Base-by-base conservation (phyloP, 2,329 filamentous ascomycete genomes). In the Diaporthe citrichinensis region DNA sequence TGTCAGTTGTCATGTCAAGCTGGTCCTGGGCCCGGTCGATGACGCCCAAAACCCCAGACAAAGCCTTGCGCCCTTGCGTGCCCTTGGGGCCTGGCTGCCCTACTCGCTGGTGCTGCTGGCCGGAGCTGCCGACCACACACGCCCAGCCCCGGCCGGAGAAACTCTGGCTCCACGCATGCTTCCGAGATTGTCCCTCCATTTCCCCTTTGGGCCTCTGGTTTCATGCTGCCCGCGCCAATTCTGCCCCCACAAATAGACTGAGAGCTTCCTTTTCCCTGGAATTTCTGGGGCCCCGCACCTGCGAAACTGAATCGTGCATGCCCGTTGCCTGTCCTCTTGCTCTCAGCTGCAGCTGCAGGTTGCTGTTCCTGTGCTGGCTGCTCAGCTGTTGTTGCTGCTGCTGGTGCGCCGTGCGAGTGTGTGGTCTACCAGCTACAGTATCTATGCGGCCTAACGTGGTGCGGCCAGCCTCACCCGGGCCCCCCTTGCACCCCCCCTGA, bases 281-380 rank as follows among this genome's bases (percentile, higher is more conserved):
- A 59, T 57, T 59, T 57, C 72, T 69, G 72, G 61, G 72, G 72
- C 72, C 72, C 72, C 72, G 72, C 72, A 74, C 61, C 34, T 67
- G 46, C 36, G 34, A 36, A 57, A 31, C 59, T 73, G 71, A 73
- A 55, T 73, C 71, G 59, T 65, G 57, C 44, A 62, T 55, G 71
- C 62, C 28, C 49, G 23, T 31, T 53, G 62, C 31, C 62, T 68
- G 62, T 68, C 20, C 15, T 51, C 14, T 53, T 12, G 17, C 28
- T 23, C 28, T 23, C 28, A 67, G 61, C 61, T 20, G 39, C 17
- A 14, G 36, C 36, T 39, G 36, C 31, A 31, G n/a, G n/a, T 8
- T 44, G 59, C 28, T 67, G 61, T 23, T 34, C 25, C 12, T 36
- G 28, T 51, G 20, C 28, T 67, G 44, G 12, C 62, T 51, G 44